These are phyloP conservation scores for Marasmius fiardii DNA, from an alignment of 1,284 basidiomycete genomes.

Conservation along the genomic window DNA sequence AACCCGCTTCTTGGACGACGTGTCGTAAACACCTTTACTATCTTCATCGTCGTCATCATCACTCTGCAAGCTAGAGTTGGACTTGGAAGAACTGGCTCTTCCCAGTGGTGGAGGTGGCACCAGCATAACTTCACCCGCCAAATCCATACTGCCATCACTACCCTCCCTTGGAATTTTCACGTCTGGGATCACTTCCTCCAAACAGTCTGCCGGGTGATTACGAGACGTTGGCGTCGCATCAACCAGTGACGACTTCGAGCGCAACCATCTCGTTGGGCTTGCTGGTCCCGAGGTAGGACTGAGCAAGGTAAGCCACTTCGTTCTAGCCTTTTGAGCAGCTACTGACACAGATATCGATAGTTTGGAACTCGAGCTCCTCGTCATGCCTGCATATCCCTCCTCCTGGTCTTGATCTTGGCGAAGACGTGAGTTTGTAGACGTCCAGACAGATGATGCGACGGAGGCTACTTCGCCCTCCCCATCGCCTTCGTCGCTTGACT, in stretches of 20 bases:
- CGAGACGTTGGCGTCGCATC: conserved; percentile 11
- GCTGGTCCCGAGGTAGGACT: conserved; percentile 32
- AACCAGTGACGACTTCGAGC: conserved; percentile 18
- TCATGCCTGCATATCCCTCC: conserved; percentile 36
- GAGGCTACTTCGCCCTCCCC: conserved; percentile 46
- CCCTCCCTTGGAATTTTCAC: conserved; percentile 1
- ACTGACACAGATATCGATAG: conserved; percentile 33
- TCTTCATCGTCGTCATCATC: conserved; percentile 35
- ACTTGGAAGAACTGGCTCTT: conserved; percentile 34
- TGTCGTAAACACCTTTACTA: conserved; percentile 71
- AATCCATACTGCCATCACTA: conserved; percentile 14
- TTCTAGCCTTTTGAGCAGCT: conserved; percentile 56
- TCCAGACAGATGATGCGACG: conserved; percentile 50
- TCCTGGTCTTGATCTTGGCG: conserved; percentile 37
- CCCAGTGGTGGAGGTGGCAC: conserved; percentile 38
- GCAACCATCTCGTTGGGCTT: conserved; percentile 29
- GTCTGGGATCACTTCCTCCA: background rate
- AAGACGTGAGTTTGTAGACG: conserved; percentile 43
- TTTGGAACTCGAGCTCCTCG: conserved; percentile 29
- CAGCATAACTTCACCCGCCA: conserved; percentile 21
- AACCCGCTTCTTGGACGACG: conserved; percentile 75
- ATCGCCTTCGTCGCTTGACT: conserved; percentile 35
- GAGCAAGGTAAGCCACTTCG: conserved; percentile 53
- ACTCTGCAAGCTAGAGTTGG: conserved; percentile 24
- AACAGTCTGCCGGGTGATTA: conserved; percentile 7